Evolutionary conservation across 2,329 filamentous ascomycete genomes (phyloP), one percentile per base, ranked within the genome.

Genomic region (Pseudohalonectria lignicola): DNA sequence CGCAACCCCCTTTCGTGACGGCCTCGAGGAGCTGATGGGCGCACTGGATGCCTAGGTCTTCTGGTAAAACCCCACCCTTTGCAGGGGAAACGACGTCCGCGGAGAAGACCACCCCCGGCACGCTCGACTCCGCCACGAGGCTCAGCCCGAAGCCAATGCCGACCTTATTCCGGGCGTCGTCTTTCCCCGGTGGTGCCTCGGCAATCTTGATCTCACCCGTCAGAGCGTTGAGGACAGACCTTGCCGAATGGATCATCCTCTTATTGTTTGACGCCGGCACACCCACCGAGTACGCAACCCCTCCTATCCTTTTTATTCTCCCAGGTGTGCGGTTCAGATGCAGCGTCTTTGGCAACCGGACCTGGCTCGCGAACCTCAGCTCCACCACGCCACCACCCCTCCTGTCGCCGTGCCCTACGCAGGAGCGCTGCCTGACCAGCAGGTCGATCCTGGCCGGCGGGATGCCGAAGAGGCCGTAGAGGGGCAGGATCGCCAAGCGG

Each of bases 351-450:
- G 92, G 92, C 37, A 96, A 66, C 28, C 90, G 78, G 11, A 98
- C 82, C 62, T 98, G 92, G 57, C 90, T 88, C 16, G 85, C 87
- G 54, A 96, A 96, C 7, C 88, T 73, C 41, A 98, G 65, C 60
- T 95, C 88, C n/a, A 98, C 90, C 39, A 93, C 75, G 31, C 92
- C 92, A 31, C 86, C 87, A 29, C 90, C 92, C 20, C 86, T 86
- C 42, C 73, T 74, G 2, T 86, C 88, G 33, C 76, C 74, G 0
- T 74, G 69, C 0, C 85, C 85, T 0, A 82, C 73, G 55, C 87
- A 92, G 12, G 85, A 90, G 42, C 92, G 69, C 51, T 73, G 79
- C 43, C 95, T 63, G 5, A 96, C 80, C 23, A 87, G 69, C 33
- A 98, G 63, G 61, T 96, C 92, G 49, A 98, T 82, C 45, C 87